Evolutionary conservation across 495 filamentous ascomycete species (phyloP), one percentile per base, ranked within the genome.

Genomic region (Aspergillus funiculosus): DNA sequence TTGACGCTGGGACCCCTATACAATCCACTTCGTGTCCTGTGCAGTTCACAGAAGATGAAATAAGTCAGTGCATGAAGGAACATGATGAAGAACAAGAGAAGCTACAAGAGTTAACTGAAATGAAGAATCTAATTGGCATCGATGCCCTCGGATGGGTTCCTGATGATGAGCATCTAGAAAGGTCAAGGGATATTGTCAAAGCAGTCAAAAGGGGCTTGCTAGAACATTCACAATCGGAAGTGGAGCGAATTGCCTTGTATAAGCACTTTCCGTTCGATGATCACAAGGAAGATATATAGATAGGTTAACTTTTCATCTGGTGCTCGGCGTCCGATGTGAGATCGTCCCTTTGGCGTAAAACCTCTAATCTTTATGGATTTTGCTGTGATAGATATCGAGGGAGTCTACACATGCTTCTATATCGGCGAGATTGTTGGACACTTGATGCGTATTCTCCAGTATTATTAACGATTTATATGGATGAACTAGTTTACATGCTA

Each of bases 221-320:
- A 46, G 58, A 57, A 17, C 44, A 60, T 27, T 61, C 44, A 25
- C 48, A 40, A 14, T 54, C 54, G 20, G 50, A 62, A 29, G 51
- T 43, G 8, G 58, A 64, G 41, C 36, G 44, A 17, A 53, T 7
- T 15, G 47, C 59, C 14, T 18, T 60, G 19, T 27, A 38, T 3
- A 11, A 19, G 7, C 56, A 62, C 50, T 60, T 64, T 46, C 53
- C 56, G 38, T 62, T 64, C 26, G 54, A 60, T 48, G 50, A 60
- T 48, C 48, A 63, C 51, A 40, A 58, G 9, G 58, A 61, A 17
- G 28, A 40, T 38, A 5, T 11, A 11, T 37, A n/a, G n/a, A n/a
- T n/a, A n/a, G n/a, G n/a, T n/a, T n/a, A n/a, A n/a, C n/a, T n/a
- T n/a, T n/a, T n/a, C n/a, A n/a, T n/a, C n/a, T n/a, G n/a, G n/a